Percentiles rank a stretch among this genome's conserved stretches.
Conservation (phyloP, 2,329 filamentous ascomycete genomes). For the Colletotrichum viniferum region DNA sequence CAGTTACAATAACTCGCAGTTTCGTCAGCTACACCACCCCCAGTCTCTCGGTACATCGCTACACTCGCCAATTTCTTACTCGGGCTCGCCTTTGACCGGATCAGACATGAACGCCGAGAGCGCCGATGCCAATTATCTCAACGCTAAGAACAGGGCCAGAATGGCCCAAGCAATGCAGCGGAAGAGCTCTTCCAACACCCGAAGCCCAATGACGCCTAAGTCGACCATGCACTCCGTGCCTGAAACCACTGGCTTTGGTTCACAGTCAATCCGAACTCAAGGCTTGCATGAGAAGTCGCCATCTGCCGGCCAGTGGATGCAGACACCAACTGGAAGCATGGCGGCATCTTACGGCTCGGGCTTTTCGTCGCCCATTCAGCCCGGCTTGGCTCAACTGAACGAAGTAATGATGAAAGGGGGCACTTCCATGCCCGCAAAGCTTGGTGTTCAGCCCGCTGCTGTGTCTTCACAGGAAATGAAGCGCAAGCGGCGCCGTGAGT, state of each 20-base stretch:
- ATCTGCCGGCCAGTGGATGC: slow-evolving; percentile 83
- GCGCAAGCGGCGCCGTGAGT: slow-evolving; percentile 87
- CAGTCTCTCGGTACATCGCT: slow-evolving; percentile 60
- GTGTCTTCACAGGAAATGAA: slow-evolving; percentile 91
- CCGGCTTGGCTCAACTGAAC: slow-evolving; percentile 76
- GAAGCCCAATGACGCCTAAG: slow-evolving; percentile 86
- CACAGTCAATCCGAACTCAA: slow-evolving; percentile 77
- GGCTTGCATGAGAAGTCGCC: slow-evolving; percentile 79
- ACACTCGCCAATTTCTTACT: slow-evolving; percentile 56
- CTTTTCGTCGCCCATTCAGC: slow-evolving; percentile 80
- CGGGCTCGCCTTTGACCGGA: slow-evolving; percentile 53
- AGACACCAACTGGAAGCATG: slow-evolving; percentile 77
- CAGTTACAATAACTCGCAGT: slow-evolving; percentile 79
- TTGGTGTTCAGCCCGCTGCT: slow-evolving; percentile 57
- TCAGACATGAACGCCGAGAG: slow-evolving; percentile 54
- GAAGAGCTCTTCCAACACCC: slow-evolving; percentile 76
- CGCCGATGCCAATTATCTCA: slow-evolving; percentile 59
- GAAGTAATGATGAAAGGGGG: slow-evolving; percentile 89
- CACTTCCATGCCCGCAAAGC: slow-evolving; percentile 88
- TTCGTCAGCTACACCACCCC: slow-evolving; percentile 69
- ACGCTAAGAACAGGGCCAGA: slow-evolving; percentile 61
- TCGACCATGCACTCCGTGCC: slow-evolving; percentile 77
- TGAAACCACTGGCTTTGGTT: slow-evolving; percentile 74
- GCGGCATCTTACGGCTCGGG: slow-evolving; percentile 89
- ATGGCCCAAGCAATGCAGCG: slow-evolving; percentile 70